phyloP scores from a whole-genome alignment of 2,329 filamentous ascomycete genomes.

The Sphaerostilbella broomeana region DNA sequence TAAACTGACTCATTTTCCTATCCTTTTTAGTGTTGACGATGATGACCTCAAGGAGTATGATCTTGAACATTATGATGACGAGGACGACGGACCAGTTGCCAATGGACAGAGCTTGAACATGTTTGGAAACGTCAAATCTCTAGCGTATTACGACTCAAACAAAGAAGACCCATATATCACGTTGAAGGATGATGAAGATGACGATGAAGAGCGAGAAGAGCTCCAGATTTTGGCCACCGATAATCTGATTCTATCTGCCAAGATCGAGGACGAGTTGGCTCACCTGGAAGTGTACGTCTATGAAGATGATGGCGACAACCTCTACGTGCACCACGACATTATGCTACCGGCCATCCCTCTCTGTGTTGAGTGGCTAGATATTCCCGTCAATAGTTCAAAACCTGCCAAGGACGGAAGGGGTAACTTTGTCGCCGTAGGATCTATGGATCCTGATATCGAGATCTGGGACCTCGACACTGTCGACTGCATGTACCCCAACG shows the following conservation, averaged over 20 bases:
- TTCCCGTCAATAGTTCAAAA: constrained; percentile 70
- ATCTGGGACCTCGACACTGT: constrained; percentile 96
- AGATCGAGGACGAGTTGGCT: constrained; percentile 94
- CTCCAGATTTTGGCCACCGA: constrained; percentile 88
- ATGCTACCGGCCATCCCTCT: constrained; percentile 97
- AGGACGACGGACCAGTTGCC: constrained; percentile 45
- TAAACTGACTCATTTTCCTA: neutral
- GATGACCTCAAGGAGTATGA: constrained; percentile 95
- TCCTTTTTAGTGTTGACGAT: constrained; percentile 51
- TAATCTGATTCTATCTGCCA: constrained; percentile 85
- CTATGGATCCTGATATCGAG: constrained; percentile 97
- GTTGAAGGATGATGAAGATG: constrained; percentile 61
- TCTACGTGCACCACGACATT: constrained; percentile 98
- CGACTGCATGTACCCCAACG: constrained; percentile 97
- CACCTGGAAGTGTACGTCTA: constrained; percentile 97
- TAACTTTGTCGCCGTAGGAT: constrained; percentile 92
- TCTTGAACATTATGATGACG: constrained; percentile 90
- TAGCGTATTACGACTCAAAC: constrained; percentile 91
- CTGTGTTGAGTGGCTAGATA: constrained; percentile 90
- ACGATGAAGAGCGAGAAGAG: constrained; percentile 87
- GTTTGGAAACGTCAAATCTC: constrained; percentile 90
- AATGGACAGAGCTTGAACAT: constrained; percentile 71
- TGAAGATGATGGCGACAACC: constrained; percentile 88
- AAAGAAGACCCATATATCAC: constrained; percentile 97
- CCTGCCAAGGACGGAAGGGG: constrained; percentile 60